A percentile compares a stretch with the other conserved stretches of the same genome.
phyloP scores from a whole-genome alignment of 75 land plant genomes.

The Picea glauca region DNA sequence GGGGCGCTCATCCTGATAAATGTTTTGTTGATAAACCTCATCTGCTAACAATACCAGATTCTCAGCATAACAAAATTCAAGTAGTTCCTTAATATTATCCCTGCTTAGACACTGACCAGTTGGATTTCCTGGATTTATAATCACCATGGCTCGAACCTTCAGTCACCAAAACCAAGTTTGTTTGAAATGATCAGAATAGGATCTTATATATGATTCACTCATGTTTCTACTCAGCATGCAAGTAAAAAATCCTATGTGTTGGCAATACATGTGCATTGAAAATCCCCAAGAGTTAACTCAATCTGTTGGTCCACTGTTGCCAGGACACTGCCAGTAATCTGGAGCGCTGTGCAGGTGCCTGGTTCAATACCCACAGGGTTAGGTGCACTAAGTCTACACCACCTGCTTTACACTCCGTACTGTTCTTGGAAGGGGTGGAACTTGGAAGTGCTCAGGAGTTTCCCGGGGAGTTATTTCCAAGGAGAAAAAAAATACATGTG shows the following conservation, averaged over 20 bases:
- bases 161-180: neutral
- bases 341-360: too few relatives aligned
- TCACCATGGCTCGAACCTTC: constrained; percentile 95
- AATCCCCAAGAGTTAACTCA: neutral
- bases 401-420: too few relatives aligned
- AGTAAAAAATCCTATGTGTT: neutral
- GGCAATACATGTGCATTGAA: neutral
- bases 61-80: constrained; percentile 72
- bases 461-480: too few relatives aligned
- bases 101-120: constrained; percentile 93
- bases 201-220: neutral
- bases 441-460: too few relatives aligned
- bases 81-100: constrained; percentile 61
- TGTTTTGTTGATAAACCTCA: constrained; percentile 95
- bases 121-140: constrained; percentile 98
- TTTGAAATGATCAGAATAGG: neutral
- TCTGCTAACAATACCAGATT: constrained; percentile 81
- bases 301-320: neutral
- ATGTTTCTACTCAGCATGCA: neutral
- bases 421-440: too few relatives aligned
- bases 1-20: constrained; percentile 96
- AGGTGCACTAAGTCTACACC: too few relatives aligned
- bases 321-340: too few relatives aligned
- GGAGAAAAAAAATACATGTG: too few relatives aligned
- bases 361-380: too few relatives aligned